Base-by-base conservation (phyloP, 148 eudicot genomes). In the Heliamphora exappendiculata region DNA sequence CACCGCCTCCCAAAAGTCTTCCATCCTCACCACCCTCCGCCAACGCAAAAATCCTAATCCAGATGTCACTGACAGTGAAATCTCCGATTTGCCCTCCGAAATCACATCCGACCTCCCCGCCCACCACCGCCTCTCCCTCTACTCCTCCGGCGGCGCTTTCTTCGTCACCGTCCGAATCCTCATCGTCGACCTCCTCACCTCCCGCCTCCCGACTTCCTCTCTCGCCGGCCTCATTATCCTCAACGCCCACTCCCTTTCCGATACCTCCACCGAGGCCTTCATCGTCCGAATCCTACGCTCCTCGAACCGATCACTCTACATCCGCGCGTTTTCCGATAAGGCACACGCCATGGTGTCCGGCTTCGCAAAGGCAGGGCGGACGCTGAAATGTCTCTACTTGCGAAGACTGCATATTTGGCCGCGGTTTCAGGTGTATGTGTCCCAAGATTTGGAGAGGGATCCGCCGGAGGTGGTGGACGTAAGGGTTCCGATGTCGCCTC, bases 391-490 rank as follows among this genome's bases (percentile, higher is more conserved):
- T 67, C 80, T 96, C 81, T 86, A 80, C 57, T 85, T 96, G 73
- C 81, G 90, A 81, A 96, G 82, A 73, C 76, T 96, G 75, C 93
- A 91, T 80, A 75, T 96, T 72, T 96, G 99, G 99, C 99, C 99
- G 20, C 42, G 78, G 75, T 89, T 86, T 85, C 89, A 94, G 86
- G 98, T 93, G 17, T 85, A 88, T 72, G 94, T 96, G 49, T 88
- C 97, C 20, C 89, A 93, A 82, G 97, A 96, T 70, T 76, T 96
- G 78, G 99, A 96, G 88, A 85, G 82, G 81, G 87, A 87, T 12
- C 98, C 97, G 2, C 89, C 99, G 24, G 97, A 91, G 74, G 99
- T 96, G 75, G 84, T 93, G 73, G 99, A 96, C 81, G 77, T 96
- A 69, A 81, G 98, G 82, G 93, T 96, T 65, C 91, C 97, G 11